Evolutionary conservation across 768 basidiomycete species (phyloP).

Genomic region (Candolleomyces aberdarensis): DNA sequence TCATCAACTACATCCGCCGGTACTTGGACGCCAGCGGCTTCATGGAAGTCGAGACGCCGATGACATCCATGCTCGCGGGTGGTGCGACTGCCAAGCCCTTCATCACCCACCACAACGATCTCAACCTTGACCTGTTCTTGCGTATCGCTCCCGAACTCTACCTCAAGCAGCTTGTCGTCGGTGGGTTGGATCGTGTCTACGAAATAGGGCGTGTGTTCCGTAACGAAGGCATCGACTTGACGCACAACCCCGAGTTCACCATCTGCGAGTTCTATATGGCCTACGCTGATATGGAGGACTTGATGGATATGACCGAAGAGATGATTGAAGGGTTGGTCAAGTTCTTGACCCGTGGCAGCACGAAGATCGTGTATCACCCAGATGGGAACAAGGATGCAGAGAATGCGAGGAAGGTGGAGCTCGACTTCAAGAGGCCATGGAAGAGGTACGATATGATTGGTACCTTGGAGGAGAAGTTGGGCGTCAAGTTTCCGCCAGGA

Average conservation of each 20-base stretch:
- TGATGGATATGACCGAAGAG: conserved; percentile 95
- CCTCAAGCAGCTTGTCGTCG: conserved; percentile 96
- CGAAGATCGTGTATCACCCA: conserved; percentile 83
- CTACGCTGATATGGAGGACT: conserved; percentile 97
- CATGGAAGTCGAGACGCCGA: conserved; percentile 98
- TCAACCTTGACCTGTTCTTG: conserved; percentile 93
- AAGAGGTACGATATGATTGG: conserved; percentile 98
- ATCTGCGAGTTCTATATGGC: conserved; percentile 99
- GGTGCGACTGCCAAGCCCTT: conserved; percentile 99
- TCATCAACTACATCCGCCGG: conserved; percentile 90
- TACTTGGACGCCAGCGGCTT: conserved; percentile 91
- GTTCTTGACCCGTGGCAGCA: conserved; percentile 76
- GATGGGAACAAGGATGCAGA: conserved; percentile 85
- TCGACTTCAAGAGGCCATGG: conserved; percentile 94
- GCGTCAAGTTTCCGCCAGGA: conserved; percentile 89
- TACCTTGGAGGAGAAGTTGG: conserved; percentile 92
- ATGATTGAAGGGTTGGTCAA: conserved; percentile 91
- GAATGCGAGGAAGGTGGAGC: conserved; percentile 56
- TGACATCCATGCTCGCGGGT: conserved; percentile 94
- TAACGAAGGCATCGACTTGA: conserved; percentile 98
- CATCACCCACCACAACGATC: conserved; percentile 98
- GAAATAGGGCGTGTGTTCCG: conserved; percentile 98
- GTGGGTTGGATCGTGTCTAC: conserved; percentile 95
- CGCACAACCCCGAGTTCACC: conserved; percentile 98
- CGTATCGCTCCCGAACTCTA: conserved; percentile 98